Conservation (phyloP, 768 basidiomycete species). For the Xerocomellus chrysenteron region DNA sequence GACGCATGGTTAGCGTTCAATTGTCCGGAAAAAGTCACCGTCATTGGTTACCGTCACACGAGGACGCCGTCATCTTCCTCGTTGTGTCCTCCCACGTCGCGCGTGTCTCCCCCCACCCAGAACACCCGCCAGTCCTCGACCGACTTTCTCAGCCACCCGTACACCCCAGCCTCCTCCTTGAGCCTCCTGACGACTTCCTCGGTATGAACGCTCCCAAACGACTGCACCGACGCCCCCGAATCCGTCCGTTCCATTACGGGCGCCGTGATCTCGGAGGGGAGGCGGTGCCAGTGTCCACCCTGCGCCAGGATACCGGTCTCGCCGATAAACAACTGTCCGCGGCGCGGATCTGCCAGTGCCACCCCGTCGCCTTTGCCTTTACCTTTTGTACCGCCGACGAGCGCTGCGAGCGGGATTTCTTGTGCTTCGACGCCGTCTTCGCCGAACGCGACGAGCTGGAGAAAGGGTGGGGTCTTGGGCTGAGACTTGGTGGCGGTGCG, state of each 20-base stretch:
- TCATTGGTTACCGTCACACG: conserved; percentile 14
- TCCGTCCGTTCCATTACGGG: conserved; percentile 42
- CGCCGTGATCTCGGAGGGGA: conserved; percentile 21
- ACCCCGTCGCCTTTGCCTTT: conserved; percentile 46
- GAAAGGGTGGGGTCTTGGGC: conserved; percentile 36
- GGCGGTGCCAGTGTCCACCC: conserved; percentile 51
- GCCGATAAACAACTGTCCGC: conserved; percentile 63
- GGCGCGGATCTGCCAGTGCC: conserved; percentile 42
- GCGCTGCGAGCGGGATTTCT: conserved; percentile 56
- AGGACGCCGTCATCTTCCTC: conserved; percentile 35
- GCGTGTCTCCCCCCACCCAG: conserved; percentile 69
- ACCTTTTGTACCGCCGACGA: conserved; percentile 34
- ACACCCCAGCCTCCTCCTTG: conserved; percentile 62
- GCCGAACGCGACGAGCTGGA: conserved; percentile 71
- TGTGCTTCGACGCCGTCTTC: conserved; percentile 74
- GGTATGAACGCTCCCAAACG: conserved; percentile 52
- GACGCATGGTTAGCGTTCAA: neutral
- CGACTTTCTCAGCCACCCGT: conserved; percentile 78
- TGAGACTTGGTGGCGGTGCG: neutral
- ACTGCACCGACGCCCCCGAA: conserved; percentile 43
- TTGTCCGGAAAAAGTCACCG: neutral
- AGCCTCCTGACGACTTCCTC: conserved; percentile 47
- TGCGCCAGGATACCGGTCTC: conserved; percentile 48
- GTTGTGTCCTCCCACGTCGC: conserved; percentile 21
- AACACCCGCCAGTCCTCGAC: conserved; percentile 76